Evolutionary conservation across 2,329 filamentous ascomycete genomes (phyloP), one percentile per base, ranked within the genome.

Genomic region (Alternaria viburni): DNA sequence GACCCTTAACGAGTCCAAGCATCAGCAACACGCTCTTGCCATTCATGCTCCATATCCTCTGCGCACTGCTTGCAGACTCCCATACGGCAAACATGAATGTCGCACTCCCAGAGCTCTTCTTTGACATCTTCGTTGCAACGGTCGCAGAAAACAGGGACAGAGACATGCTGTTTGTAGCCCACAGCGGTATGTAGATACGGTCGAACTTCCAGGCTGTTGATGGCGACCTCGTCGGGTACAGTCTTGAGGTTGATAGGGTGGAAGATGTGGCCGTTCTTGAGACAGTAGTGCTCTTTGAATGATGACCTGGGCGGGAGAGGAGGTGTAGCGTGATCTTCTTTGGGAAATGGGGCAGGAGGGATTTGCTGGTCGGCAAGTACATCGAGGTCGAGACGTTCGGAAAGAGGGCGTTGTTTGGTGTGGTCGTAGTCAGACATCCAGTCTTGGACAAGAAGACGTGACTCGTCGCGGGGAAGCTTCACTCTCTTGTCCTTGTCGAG

Each of bases 201-300:
- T 2, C 67, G 62, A 3, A 71, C 68, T 28, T 65, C 64, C 13
- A 73, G 19, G 10, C 41, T 57, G 51, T 73, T 73, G 58, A 73
- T 59, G 17, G 41, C n/a, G 3, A 64, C 51, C 21, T 62, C 47
- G 13, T 73, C 66, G 11, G 69, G 70, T 4, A 72, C 64, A 0
- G 41, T 45, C n/a, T 65, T 62, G 25, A 74, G 51, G 19, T 70
- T 55, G 26, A 72, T 51, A 0, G 65, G 62, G 45, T 63, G 66
- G 41, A 75, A 73, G 13, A 69, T 61, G 32, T 76, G 74, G 15
- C 70, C 69, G 32, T 64, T 66, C 23, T 49, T 57, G 26, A 74
- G 46, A 44, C 74, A 76, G 17, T 65, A 59, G 57, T 73, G 65
- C 46, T 73, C 64, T 28, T 62, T 72, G 28, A 51, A 46, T 21